A percentile compares a stretch with the other conserved stretches of the same genome.
Evolutionary conservation across 495 filamentous ascomycete species (phyloP).

Genomic region (Saxophila tyrrhenica): DNA sequence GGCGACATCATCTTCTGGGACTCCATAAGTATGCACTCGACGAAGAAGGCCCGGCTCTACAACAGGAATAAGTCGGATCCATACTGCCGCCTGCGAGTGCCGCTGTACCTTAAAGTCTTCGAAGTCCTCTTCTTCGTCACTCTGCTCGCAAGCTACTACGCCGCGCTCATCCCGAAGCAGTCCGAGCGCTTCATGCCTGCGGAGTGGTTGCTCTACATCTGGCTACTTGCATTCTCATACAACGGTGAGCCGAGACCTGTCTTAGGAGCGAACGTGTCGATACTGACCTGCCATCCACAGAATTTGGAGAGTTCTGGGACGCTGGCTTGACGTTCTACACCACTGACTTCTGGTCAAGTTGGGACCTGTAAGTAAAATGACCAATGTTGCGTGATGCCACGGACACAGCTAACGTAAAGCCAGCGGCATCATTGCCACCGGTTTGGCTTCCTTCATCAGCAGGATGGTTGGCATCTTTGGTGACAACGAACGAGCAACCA

Average conservation of each 20-base stretch:
- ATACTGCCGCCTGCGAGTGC: slow-evolving; percentile 74
- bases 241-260: slow-evolving; percentile 45
- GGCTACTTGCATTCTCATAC: slow-evolving; percentile 79
- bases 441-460: slow-evolving; percentile 57
- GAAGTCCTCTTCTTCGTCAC: slow-evolving; percentile 76
- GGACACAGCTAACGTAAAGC: not conserved
- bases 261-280: not conserved
- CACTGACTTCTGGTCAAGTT: slow-evolving; percentile 81
- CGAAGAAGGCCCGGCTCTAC: slow-evolving; percentile 73
- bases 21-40: slow-evolving; percentile 55
- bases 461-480: slow-evolving; percentile 63
- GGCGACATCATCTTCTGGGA: slow-evolving; percentile 83
- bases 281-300: slow-evolving; percentile 4
- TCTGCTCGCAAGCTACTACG: slow-evolving; percentile 77
- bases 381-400: too few relatives aligned
- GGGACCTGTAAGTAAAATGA: slow-evolving; percentile 51
- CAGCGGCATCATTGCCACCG: slow-evolving; percentile 66
- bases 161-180: slow-evolving; percentile 56
- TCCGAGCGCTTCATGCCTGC: slow-evolving; percentile 35
- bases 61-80: slow-evolving; percentile 66
- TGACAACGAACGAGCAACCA: slow-evolving; percentile 49
- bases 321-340: slow-evolving; percentile 74
- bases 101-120: slow-evolving; percentile 83
- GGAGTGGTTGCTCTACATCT: slow-evolving; percentile 49
- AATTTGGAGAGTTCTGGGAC: slow-evolving; percentile 64